phyloP scores from a whole-genome alignment of 345 rosid species.

The Eucalyptus cloeziana region DNA sequence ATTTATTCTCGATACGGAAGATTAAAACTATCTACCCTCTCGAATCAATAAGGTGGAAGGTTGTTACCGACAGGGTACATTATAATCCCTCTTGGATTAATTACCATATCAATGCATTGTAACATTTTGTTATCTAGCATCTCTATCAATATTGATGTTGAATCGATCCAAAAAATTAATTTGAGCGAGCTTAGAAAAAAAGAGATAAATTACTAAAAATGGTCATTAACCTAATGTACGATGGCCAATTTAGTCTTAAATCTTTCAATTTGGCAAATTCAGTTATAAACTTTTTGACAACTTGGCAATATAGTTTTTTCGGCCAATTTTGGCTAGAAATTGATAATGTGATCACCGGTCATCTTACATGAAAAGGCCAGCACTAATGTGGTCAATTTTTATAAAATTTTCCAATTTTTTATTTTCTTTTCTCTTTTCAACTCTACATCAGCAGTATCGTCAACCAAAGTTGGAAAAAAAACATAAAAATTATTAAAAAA shows the following conservation, averaged over 20 bases:
- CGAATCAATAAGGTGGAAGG: neutral
- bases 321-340: neutral
- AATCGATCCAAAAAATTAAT: neutral
- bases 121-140: neutral
- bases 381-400: neutral
- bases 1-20: neutral
- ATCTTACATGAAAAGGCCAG: rapidly evolving
- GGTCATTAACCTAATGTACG: rapidly evolving
- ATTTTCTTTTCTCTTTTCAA: too few species aligned
- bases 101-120: neutral
- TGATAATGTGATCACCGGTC: rapidly evolving
- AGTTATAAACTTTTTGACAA: rapidly evolving
- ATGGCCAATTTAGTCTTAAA: rapidly evolving
- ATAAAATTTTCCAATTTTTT: neutral
- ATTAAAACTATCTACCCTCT: neutral
- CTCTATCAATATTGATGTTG: neutral
- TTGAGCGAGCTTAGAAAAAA: neutral
- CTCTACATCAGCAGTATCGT: neutral
- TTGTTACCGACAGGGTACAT: rapidly evolving
- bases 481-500: too few species aligned
- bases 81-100: neutral
- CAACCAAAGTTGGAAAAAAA: neutral
- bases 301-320: neutral
- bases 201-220: neutral
- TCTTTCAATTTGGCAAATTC: rapidly evolving